Evolutionary conservation across 495 filamentous ascomycete species (phyloP).

Genomic region (Oidiodendron maius): DNA sequence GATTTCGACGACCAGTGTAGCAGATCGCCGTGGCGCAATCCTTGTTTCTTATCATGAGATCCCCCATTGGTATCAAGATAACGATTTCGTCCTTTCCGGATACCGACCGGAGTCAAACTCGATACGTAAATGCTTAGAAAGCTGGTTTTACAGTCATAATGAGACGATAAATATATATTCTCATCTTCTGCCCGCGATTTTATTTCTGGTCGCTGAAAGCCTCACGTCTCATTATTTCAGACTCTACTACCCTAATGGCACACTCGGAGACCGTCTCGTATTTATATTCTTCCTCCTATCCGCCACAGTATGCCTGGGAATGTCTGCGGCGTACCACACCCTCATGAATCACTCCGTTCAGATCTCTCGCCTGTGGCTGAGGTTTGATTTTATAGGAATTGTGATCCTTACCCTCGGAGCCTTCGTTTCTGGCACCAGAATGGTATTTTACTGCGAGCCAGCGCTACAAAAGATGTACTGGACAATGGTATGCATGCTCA

Average conservation of each 20-base stretch:
- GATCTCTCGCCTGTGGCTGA: conserved; percentile 34
- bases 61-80: conserved; percentile 20
- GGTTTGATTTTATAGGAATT: conserved; percentile 44
- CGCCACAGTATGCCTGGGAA: conserved; percentile 31
- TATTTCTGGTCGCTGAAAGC: conserved; percentile 22
- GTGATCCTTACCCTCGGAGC: conserved; percentile 38
- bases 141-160: conserved; percentile 37
- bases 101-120: conserved; percentile 23
- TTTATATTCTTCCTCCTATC: conserved; percentile 38
- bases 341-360: conserved; percentile 41
- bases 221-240: conserved; percentile 27
- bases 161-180: conserved; percentile 40
- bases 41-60: conserved; percentile 7
- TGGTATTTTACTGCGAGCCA: conserved; percentile 43
- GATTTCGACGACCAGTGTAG: no score
- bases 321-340: conserved; percentile 43
- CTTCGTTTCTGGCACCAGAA: conserved; percentile 45
- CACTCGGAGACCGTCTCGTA: conserved; percentile 28
- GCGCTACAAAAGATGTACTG: conserved; percentile 36
- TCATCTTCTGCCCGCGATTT: conserved; percentile 30
- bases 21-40: no score
- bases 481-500: conserved; percentile 42
- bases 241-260: conserved; percentile 26
- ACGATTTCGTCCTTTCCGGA: conserved; percentile 8
- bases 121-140: conserved; percentile 22